A percentile compares a stretch with the other conserved stretches of the same genome.
These are phyloP conservation scores for Podospora sp. DNA, from an alignment of 495 filamentous ascomycete species.

Conservation along the genomic window DNA sequence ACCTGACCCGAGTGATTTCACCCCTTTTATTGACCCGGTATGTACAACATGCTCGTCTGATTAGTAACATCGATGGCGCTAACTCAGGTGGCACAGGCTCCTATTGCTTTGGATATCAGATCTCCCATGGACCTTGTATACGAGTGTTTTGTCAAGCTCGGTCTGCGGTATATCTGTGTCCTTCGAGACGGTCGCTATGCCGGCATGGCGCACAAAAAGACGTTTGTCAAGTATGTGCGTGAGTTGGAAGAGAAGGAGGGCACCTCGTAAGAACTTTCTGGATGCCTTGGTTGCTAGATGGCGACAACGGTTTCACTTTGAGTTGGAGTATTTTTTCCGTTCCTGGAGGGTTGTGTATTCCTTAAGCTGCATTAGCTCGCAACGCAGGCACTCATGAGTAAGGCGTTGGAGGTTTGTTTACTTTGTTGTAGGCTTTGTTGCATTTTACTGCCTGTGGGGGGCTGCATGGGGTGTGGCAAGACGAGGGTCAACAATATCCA, in stretches of 20 bases:
- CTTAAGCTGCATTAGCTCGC: background rate
- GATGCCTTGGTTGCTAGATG: background rate
- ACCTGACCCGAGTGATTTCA: slow-evolving; percentile 80
- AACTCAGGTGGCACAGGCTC: slow-evolving; percentile 53
- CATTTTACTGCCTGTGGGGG: background rate
- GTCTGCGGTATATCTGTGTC: slow-evolving; percentile 90
- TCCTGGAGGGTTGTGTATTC: background rate
- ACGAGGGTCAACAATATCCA: background rate
- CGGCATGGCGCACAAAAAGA: slow-evolving; percentile 92
- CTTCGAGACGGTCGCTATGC: slow-evolving; percentile 80
- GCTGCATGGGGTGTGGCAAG: background rate
- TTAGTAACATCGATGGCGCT: background rate
- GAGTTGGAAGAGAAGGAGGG: slow-evolving; percentile 67
- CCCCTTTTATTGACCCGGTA: slow-evolving; percentile 85
- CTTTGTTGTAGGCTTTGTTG: background rate
- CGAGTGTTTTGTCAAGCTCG: slow-evolving; percentile 94
- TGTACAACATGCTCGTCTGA: too few species aligned
- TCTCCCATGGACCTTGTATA: slow-evolving; percentile 95
- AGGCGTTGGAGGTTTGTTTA: background rate
- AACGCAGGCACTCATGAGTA: background rate
- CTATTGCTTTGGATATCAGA: slow-evolving; percentile 82
- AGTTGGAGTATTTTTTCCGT: background rate
- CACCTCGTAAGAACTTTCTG: slow-evolving; percentile 17
- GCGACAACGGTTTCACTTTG: background rate
- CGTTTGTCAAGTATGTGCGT: slow-evolving; percentile 92